phyloP scores from a whole-genome alignment of 306 rosid species.

The Comarum palustre region DNA sequence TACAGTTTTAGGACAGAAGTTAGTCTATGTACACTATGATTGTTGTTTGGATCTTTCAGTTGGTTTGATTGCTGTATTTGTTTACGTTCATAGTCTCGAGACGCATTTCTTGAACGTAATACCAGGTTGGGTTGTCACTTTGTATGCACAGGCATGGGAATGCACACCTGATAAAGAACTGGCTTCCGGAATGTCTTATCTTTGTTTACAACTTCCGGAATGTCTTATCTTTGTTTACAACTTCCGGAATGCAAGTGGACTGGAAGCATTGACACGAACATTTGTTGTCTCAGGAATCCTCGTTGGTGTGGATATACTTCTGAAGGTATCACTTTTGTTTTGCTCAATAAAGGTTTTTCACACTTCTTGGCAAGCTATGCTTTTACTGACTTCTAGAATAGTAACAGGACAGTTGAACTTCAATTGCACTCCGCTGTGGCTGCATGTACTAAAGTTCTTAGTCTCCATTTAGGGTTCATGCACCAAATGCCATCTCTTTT shows the following conservation, averaged over 20 bases:
- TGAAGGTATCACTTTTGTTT: conserved; percentile 57
- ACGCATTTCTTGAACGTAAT: conserved; percentile 10
- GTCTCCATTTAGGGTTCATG: neutral
- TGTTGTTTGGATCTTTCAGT: neutral
- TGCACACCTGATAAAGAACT: conserved; percentile 69
- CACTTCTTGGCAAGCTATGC: neutral
- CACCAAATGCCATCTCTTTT: neutral
- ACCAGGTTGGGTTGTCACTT: conserved; percentile 19
- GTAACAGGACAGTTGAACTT: neutral
- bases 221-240: conserved; percentile 69
- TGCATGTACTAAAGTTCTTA: neutral
- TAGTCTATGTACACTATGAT: neutral
- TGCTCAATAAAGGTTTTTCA: neutral
- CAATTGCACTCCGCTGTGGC: neutral
- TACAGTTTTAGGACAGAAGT: neutral
- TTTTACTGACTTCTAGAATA: conserved; percentile 1
- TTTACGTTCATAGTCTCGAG: neutral
- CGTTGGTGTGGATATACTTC: conserved; percentile 71
- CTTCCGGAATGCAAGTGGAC: conserved; percentile 64
- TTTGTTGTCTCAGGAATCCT: conserved; percentile 74
- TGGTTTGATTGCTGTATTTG: neutral
- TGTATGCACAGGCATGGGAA: conserved; percentile 69
- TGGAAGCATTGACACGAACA: conserved; percentile 73
- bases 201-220: conserved; percentile 78
- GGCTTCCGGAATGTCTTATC: conserved; percentile 68